phyloP scores from a whole-genome alignment of 345 rosid genomes.

The Kandelia obovata region DNA sequence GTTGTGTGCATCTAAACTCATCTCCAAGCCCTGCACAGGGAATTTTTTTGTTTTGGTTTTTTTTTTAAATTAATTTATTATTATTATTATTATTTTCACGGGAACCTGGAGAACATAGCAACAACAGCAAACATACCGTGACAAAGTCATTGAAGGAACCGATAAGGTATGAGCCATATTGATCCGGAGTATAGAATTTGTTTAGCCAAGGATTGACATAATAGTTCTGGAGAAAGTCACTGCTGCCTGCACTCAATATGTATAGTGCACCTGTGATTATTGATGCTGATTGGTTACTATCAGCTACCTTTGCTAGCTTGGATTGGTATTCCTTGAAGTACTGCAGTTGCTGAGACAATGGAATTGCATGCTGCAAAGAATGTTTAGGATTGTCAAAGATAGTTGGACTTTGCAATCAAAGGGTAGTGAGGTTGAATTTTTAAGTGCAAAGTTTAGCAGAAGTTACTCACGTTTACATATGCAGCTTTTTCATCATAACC shows the following conservation, averaged over 20 bases:
- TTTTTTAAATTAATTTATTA: too few relatives aligned
- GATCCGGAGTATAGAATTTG: conserved; percentile 59
- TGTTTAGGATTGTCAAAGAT: not conserved
- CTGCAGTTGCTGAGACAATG: conserved; percentile 67
- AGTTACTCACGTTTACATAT: conserved; percentile 37
- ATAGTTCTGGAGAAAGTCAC: conserved; percentile 89
- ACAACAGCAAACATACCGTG: conserved; percentile 39
- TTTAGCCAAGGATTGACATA: conserved; percentile 66
- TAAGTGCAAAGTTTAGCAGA: not conserved
- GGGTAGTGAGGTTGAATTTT: not conserved
- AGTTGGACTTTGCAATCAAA: not conserved
- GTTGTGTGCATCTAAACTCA: too few relatives aligned
- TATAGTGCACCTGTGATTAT: conserved; percentile 62
- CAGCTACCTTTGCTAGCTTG: conserved; percentile 66
- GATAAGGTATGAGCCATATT: conserved; percentile 63
- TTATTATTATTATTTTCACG: too few relatives aligned
- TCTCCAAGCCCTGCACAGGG: too few relatives aligned
- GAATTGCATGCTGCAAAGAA: conserved; percentile 65
- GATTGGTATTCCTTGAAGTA: conserved; percentile 76
- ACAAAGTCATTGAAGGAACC: conserved; percentile 51
- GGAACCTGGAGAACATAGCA: conserved; percentile 27
- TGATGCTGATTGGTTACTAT: conserved; percentile 44
- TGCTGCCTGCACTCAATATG: conserved; percentile 75
- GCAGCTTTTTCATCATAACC: conserved; percentile 86
- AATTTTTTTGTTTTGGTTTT: too few relatives aligned